These are phyloP conservation scores for Solanum hybrid DNA, from an alignment of 305 asterid genomes.

Conservation along the genomic window DNA sequence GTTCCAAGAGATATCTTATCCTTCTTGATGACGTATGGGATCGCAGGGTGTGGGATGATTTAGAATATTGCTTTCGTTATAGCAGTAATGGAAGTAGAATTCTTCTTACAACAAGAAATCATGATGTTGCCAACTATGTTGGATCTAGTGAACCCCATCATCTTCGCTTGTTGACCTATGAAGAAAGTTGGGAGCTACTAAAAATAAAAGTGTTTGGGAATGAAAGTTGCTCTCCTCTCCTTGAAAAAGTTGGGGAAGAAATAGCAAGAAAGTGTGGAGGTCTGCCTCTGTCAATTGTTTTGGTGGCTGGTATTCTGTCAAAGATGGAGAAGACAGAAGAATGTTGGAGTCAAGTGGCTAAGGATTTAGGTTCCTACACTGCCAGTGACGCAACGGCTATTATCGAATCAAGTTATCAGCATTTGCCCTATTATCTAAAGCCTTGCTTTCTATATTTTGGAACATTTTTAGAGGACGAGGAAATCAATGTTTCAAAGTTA, in stretches of 20 bases:
- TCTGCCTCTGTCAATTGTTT: background rate
- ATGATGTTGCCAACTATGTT: background rate
- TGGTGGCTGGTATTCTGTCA: background rate
- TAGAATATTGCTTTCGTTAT: background rate
- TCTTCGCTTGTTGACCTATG: background rate
- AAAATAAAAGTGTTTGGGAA: background rate
- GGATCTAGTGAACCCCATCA: background rate
- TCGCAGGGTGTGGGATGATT: background rate
- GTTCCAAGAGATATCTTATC: no score
- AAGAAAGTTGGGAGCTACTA: constrained; percentile 4
- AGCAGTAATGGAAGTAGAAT: background rate
- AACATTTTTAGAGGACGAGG: rapidly evolving
- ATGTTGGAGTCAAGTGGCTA: background rate
- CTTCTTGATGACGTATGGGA: constrained; percentile 1
- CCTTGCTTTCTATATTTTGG: background rate
- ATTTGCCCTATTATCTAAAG: background rate
- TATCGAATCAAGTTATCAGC: background rate
- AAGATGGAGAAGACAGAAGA: background rate
- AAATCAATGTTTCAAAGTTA: background rate
- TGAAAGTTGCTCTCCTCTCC: background rate
- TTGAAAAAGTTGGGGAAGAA: constrained; percentile 3
- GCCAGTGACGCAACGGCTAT: no score
- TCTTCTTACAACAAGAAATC: background rate
- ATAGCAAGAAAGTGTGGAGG: constrained; percentile 11
- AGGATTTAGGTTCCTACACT: no score